Conservation (phyloP, 106 monocot species). For the Allium fistulosum region DNA sequence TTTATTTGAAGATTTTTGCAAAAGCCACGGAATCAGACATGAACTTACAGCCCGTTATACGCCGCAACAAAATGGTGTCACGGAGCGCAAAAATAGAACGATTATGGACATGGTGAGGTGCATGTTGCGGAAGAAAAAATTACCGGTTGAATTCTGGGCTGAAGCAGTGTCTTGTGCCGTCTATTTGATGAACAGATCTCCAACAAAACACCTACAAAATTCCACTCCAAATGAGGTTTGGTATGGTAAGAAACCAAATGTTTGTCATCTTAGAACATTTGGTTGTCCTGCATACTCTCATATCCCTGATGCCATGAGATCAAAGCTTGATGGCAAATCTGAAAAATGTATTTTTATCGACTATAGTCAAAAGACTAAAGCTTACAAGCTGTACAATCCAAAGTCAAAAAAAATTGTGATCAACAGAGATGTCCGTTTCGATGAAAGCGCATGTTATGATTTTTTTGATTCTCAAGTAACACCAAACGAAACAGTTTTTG, state of each 20-base stretch:
- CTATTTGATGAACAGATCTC: conserved; percentile 1
- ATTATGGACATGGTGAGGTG: conserved; percentile 1
- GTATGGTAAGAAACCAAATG: not conserved
- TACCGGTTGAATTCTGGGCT: not conserved
- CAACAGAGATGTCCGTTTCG: not conserved
- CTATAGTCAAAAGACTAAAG: conserved; percentile 1
- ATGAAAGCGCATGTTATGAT: not conserved
- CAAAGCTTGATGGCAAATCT: not conserved
- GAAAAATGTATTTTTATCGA: not conserved
- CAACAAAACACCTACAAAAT: not conserved
- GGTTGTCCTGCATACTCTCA: not conserved
- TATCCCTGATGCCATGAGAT: not conserved
- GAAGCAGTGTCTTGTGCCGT: not conserved
- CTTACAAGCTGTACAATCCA: not conserved
- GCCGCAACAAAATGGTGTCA: not conserved
- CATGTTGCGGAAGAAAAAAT: not conserved
- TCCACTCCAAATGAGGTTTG: not conserved
- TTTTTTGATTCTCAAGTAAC: not conserved
- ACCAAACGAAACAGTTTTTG: too few species aligned
- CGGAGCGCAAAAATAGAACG: not conserved
- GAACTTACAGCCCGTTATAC: not conserved
- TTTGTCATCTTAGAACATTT: not conserved
- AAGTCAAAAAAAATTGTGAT: not conserved
- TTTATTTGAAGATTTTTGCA: not conserved
- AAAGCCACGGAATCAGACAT: not conserved